A percentile compares a stretch with the other conserved stretches of the same genome.
Evolutionary conservation across 2,329 filamentous ascomycete species (phyloP).

Genomic region (Magnaporthales sp.): DNA sequence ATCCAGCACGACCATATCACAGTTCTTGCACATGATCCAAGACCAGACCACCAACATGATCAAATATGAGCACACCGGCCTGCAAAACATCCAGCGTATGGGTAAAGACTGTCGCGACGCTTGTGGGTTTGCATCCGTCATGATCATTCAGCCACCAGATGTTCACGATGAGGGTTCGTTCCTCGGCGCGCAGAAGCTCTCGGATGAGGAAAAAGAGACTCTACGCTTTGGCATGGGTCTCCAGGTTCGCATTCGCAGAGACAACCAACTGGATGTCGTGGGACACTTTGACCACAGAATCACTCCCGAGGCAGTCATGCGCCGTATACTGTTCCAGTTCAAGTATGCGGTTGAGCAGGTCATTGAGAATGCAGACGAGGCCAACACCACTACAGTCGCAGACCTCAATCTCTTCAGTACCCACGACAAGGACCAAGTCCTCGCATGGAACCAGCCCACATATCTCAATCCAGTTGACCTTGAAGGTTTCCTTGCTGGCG

Average conservation of each 20-base stretch:
- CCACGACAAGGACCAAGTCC: not conserved
- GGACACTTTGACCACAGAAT: not conserved
- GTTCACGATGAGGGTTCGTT: not conserved
- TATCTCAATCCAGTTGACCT: not conserved
- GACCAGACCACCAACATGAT: conserved; percentile 1
- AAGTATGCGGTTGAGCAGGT: not conserved
- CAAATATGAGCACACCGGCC: not conserved
- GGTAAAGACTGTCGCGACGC: conserved; percentile 10
- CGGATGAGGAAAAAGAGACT: not conserved
- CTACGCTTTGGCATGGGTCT: not conserved
- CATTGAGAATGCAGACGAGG: not conserved
- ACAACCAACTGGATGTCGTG: not conserved
- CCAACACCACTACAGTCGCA: not conserved
- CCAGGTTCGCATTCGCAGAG: not conserved
- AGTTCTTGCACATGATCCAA: not conserved
- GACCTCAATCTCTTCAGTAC: not conserved
- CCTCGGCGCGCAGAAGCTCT: not conserved
- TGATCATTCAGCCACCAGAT: not conserved
- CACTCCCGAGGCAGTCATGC: not conserved
- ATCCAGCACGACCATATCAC: conserved; percentile 5
- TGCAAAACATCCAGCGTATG: not conserved
- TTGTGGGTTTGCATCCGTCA: conserved; percentile 10
- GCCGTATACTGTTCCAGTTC: not conserved
- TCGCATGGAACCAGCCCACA: not conserved
- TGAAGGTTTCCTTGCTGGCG: not conserved